These are phyloP conservation scores for Theobroma grandiflorum DNA, from an alignment of 441 rosid species.

Conservation along the genomic window DNA sequence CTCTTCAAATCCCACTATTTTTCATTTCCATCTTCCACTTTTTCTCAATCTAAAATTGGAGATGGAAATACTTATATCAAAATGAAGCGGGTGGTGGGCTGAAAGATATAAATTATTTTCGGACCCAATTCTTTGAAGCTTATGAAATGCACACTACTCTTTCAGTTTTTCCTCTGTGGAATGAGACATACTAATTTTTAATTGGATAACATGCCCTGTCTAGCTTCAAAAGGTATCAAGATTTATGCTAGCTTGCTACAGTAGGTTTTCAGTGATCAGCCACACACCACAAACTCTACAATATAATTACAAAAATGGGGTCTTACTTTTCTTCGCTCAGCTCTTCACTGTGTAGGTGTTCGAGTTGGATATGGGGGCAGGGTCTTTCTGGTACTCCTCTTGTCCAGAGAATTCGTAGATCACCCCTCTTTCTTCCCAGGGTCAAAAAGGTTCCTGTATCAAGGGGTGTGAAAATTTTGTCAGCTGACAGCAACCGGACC, in stretches of 20 bases:
- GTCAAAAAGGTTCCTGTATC: slow-evolving; percentile 64
- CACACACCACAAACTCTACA: slow-evolving; percentile 15
- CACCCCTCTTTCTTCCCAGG: slow-evolving; percentile 60
- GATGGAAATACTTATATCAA: neutral
- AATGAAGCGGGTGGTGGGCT: neutral
- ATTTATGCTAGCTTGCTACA: neutral
- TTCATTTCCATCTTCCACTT: neutral
- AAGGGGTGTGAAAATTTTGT: neutral
- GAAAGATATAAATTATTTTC: neutral
- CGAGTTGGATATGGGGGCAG: slow-evolving; percentile 65
- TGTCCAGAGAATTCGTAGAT: slow-evolving; percentile 65
- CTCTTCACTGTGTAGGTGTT: slow-evolving; percentile 42
- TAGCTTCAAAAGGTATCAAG: slow-evolving; percentile 9
- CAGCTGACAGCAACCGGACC: neutral
- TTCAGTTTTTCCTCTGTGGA: neutral
- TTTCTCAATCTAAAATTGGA: neutral
- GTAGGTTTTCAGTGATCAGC: neutral
- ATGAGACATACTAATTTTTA: neutral
- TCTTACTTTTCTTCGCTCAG: neutral
- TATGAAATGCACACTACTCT: neutral
- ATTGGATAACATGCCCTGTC: neutral
- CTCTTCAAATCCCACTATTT: neutral
- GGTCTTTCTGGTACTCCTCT: slow-evolving; percentile 69
- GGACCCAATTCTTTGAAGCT: neutral
- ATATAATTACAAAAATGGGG: neutral